Conservation (phyloP, 805 yeast genomes). For the Zygotorulaspora danielsina region DNA sequence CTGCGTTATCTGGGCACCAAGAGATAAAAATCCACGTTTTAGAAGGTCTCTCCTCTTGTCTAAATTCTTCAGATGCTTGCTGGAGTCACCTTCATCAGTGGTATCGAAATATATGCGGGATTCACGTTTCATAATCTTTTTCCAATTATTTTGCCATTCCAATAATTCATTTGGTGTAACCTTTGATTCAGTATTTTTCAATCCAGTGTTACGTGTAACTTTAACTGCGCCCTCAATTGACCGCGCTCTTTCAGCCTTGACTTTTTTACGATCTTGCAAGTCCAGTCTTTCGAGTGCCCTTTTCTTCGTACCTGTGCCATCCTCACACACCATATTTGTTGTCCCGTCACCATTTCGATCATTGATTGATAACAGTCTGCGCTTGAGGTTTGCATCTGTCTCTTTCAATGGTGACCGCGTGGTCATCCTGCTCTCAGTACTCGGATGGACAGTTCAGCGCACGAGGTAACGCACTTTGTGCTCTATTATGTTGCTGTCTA, state of each 20-base stretch:
- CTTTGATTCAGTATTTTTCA: conserved; percentile 21
- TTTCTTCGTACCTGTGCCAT: conserved; percentile 18
- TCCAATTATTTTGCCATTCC: conserved; percentile 66
- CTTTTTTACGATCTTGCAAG: conserved; percentile 21
- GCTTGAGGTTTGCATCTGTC: conserved; percentile 30
- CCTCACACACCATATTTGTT: conserved; percentile 1
- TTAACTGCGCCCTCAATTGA: conserved; percentile 37
- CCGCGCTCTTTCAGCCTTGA: conserved; percentile 28
- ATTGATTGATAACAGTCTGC: conserved; percentile 5
- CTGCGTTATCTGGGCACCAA: conserved; percentile 55
- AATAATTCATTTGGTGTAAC: conserved; percentile 39
- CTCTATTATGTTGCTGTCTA: no score
- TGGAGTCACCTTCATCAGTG: conserved; percentile 33
- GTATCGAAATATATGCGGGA: conserved; percentile 60
- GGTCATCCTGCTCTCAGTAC: conserved; percentile 8
- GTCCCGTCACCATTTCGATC: conserved; percentile 4
- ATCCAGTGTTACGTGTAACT: conserved; percentile 19
- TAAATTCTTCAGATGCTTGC: conserved; percentile 19
- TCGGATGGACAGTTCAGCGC: conserved; percentile 1
- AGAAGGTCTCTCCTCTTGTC: conserved; percentile 31
- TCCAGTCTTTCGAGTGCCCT: conserved; percentile 27
- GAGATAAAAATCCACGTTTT: conserved; percentile 33
- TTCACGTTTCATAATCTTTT: conserved; percentile 49
- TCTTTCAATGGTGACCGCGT: conserved; percentile 34
- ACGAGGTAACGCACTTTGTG: no score